phyloP scores from a whole-genome alignment of 495 filamentous ascomycete genomes.

The Neurospora tetrasperma region DNA sequence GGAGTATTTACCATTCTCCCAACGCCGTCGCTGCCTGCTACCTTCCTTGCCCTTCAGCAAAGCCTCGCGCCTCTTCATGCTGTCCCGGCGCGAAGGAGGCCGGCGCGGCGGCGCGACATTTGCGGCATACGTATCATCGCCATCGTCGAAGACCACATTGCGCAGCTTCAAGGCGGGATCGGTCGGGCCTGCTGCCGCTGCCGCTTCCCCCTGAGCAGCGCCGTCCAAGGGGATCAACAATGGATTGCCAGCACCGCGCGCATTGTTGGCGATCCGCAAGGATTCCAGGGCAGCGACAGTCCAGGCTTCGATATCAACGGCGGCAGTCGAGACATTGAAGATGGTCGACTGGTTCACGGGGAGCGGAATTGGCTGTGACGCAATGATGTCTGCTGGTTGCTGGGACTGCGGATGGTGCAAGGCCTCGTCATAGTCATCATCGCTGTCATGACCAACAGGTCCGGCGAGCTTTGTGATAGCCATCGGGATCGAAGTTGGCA shows the following conservation, averaged over 20 bases:
- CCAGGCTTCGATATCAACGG: conserved; percentile 41
- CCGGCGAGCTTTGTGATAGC: conserved; percentile 3
- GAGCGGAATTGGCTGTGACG: not conserved
- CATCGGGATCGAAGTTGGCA: conserved; percentile 1
- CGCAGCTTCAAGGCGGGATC: conserved; percentile 15
- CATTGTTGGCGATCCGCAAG: conserved; percentile 35
- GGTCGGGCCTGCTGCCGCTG: not conserved
- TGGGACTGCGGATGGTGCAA: conserved; percentile 5
- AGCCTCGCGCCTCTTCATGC: conserved; percentile 50
- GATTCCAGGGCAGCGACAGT: conserved; percentile 38
- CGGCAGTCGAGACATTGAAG: conserved; percentile 23
- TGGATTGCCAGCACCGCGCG: conserved; percentile 31
- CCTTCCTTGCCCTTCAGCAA: conserved; percentile 88
- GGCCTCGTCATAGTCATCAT: conserved; percentile 8
- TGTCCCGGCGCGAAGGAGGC: conserved; percentile 33
- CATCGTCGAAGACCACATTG: conserved; percentile 6
- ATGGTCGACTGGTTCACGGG: conserved; percentile 18
- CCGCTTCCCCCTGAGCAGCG: conserved; percentile 1
- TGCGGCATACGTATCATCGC: conserved; percentile 5
- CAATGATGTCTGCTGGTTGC: not conserved
- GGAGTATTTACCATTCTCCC: conserved; percentile 75
- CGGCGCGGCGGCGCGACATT: conserved; percentile 24
- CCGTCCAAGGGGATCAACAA: conserved; percentile 40
- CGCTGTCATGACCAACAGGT: conserved; percentile 3
- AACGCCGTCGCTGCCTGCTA: conserved; percentile 73